Evolutionary conservation across 2,329 filamentous ascomycete species (phyloP).

Genomic region (Fusarium coffeatum): DNA sequence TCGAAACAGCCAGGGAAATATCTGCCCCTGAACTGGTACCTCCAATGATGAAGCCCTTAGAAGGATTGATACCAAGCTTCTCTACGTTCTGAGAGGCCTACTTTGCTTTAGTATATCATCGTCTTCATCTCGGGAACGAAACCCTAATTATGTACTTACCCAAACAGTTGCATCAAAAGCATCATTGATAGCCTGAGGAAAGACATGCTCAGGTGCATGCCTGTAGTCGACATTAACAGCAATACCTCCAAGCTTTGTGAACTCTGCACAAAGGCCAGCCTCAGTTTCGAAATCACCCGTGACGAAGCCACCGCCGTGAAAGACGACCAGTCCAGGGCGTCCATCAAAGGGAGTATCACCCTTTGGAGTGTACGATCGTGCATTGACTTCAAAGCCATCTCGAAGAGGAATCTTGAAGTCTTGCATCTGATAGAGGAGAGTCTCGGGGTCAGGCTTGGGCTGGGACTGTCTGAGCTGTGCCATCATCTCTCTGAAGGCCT

Average conservation of each 20-base stretch:
- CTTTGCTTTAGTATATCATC: constrained; percentile 1
- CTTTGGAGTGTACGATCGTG: constrained; percentile 42
- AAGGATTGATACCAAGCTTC: constrained; percentile 42
- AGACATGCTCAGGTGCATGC: constrained; percentile 47
- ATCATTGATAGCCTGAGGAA: constrained; percentile 47
- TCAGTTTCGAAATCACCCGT: constrained; percentile 45
- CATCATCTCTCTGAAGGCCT: constrained; percentile 37
- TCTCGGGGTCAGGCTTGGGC: constrained; percentile 23
- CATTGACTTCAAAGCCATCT: constrained; percentile 36
- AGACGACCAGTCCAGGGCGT: constrained; percentile 43
- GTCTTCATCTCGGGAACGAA: background rate
- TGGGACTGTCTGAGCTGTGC: constrained; percentile 21
- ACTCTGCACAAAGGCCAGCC: constrained; percentile 42
- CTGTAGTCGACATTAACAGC: constrained; percentile 46
- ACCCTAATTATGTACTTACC: constrained; percentile 14
- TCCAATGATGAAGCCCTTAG: constrained; percentile 39
- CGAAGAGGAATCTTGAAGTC: constrained; percentile 42
- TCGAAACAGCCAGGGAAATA: constrained; percentile 43
- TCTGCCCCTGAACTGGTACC: constrained; percentile 48
- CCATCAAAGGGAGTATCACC: constrained; percentile 18
- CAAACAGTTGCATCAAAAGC: constrained; percentile 46
- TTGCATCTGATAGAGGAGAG: constrained; percentile 32
- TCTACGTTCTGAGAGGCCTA: constrained; percentile 36
- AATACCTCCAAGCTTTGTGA: constrained; percentile 44
- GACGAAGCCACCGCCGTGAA: constrained; percentile 46